Base-by-base conservation (phyloP, 306 rosid species). In the Quercus rubra region DNA sequence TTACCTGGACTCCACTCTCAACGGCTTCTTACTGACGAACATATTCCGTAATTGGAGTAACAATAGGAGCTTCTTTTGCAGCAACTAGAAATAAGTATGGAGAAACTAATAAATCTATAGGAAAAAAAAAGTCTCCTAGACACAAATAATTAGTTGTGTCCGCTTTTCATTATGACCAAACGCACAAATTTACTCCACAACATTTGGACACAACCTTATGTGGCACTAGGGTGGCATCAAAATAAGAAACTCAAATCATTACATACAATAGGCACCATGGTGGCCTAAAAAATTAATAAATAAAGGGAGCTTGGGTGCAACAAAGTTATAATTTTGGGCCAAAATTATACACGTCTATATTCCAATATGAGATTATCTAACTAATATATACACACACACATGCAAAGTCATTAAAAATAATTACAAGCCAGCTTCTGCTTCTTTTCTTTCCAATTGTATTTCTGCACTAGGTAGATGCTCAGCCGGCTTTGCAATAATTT, bases 391-490 rank as follows among this genome's bases (percentile, higher is more conserved):
- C 6, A 70, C 31, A 46, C 14, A 35, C 38, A 35, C 31, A 77
- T 49, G 38, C 23, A 64, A 28, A 79, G 61, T 33, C 13, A 64
- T 70, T 41, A 72, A 84, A 85, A 27, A 86, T 72, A 55, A 81
- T 43, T 77, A 89, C 97, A 73, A 55, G 92, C 99, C 99, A 77
- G 94, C 89, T 90, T 93, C 98, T 38, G 98, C 97, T 89, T 95
- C 98, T 86, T 88, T 95, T 86, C 98, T 83, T 82, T 95, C 99
- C 87, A 95, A 83, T 78, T 95, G 99, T 84, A 95, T 91, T 78
- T 95, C 99, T 38, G 99, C 98, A 87, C 98, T 93, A 11, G 98
- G 99, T 80, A 95, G 98, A 89, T 95, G 91, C 84, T 93, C 98
- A 7, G 86, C 86, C n/a, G 97, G 94, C 80, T 88, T 90, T 55